These are phyloP conservation scores for Phytophthora gonapodyides DNA, from an alignment of 352 stramenopile species.

Conservation along the genomic window DNA sequence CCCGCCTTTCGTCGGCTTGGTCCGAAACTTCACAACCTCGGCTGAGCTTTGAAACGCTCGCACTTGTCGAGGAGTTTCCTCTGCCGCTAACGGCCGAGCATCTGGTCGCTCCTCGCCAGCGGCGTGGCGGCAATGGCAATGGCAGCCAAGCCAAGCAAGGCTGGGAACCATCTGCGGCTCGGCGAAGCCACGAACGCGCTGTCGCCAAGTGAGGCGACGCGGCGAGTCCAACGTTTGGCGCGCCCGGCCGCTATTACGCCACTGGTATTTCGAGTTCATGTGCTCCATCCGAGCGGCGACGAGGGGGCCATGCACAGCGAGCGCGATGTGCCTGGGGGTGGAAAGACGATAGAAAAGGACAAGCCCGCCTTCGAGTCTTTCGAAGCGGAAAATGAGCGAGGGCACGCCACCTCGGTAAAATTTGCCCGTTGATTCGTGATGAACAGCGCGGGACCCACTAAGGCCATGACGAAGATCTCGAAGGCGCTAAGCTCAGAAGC, in stretches of 20 bases:
- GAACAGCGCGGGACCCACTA: slow-evolving; percentile 1
- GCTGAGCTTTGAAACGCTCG: slow-evolving; percentile 26
- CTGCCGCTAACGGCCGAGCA: background rate
- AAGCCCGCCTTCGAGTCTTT: slow-evolving; percentile 2
- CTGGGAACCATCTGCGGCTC: background rate
- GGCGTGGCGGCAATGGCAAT: slow-evolving; percentile 1
- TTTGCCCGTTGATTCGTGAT: slow-evolving; percentile 6
- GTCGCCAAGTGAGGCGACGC: background rate
- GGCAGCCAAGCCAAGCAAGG: background rate
- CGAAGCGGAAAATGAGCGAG: slow-evolving; percentile 6
- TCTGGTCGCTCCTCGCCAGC: background rate
- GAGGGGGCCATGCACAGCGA: background rate
- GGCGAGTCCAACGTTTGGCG: too few relatives aligned
- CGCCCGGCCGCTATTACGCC: too few relatives aligned
- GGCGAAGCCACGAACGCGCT: slow-evolving; percentile 14
- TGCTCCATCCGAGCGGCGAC: background rate
- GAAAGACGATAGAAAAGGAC: slow-evolving; percentile 30
- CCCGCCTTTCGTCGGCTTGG: too few relatives aligned
- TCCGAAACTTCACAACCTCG: background rate
- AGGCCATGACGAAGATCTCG: too few relatives aligned
- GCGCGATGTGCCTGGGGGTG: slow-evolving; percentile 1
- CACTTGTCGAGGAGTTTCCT: slow-evolving; percentile 21
- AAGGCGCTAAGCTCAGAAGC: too few relatives aligned
- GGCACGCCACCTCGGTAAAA: background rate
- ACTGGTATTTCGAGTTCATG: too few relatives aligned